These are phyloP conservation scores for Trametes hirsuta DNA, from an alignment of 1,284 basidiomycete species.

Conservation along the genomic window DNA sequence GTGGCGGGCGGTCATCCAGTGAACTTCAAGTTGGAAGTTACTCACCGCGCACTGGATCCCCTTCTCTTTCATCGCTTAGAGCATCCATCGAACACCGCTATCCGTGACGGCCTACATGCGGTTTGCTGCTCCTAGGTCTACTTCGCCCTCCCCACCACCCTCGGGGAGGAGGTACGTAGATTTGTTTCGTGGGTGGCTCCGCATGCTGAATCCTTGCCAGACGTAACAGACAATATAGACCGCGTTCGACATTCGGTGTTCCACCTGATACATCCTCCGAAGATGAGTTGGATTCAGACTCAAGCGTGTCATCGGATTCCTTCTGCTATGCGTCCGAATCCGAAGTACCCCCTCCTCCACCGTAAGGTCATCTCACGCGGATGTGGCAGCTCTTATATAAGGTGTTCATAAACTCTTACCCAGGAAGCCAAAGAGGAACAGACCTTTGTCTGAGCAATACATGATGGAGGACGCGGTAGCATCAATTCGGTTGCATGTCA, in stretches of 20 bases:
- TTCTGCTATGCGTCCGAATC: slow-evolving; percentile 48
- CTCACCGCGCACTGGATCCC: background rate
- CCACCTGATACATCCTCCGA: slow-evolving; percentile 52
- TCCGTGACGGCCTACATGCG: slow-evolving; percentile 47
- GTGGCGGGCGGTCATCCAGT: background rate
- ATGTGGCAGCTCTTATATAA: background rate
- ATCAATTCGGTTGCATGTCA: slow-evolving; percentile 65
- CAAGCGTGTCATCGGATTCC: slow-evolving; percentile 43
- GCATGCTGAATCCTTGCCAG: background rate
- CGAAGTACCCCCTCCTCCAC: slow-evolving; percentile 36
- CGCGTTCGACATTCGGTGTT: slow-evolving; percentile 59
- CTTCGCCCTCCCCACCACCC: slow-evolving; percentile 55
- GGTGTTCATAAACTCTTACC: background rate
- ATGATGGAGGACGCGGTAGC: slow-evolving; percentile 69
- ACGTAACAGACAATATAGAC: slow-evolving; percentile 26
- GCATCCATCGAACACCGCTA: background rate
- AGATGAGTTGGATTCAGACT: slow-evolving; percentile 41
- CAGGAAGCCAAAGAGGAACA: slow-evolving; percentile 19
- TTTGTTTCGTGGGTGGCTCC: background rate
- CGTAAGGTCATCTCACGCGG: slow-evolving; percentile 35
- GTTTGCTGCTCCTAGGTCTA: slow-evolving; percentile 62
- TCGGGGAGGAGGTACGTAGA: slow-evolving; percentile 45
- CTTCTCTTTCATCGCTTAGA: background rate
- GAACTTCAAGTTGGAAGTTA: background rate
- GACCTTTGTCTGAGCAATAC: slow-evolving; percentile 49